These are phyloP conservation scores for Chytriomyces sp. DNA, from an alignment of 192 early-diverging fungal species.

Conservation along the genomic window DNA sequence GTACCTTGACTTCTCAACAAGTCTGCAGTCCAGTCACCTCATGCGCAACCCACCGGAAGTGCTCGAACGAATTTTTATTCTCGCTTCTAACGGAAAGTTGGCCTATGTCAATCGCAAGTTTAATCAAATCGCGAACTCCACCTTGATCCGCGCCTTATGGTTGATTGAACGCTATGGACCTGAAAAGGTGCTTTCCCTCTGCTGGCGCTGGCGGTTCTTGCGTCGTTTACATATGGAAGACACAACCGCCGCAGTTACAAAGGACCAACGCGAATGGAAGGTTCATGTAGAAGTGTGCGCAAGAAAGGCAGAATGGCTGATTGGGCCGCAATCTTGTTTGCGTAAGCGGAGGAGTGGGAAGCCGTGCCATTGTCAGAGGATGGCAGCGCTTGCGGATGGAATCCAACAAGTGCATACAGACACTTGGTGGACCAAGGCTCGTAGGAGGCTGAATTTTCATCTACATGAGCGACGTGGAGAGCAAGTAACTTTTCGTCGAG, in stretches of 20 bases:
- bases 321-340: background rate
- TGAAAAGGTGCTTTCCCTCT: conserved; percentile 26
- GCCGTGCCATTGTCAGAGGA: conserved; percentile 12
- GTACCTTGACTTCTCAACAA: too few relatives aligned
- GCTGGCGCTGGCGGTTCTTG: conserved; percentile 41
- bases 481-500: conserved; percentile 1
- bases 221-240: too few relatives aligned
- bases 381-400: conserved; percentile 4
- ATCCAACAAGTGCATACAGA: background rate
- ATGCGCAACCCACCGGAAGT: conserved; percentile 25
- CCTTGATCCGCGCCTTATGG: conserved; percentile 31
- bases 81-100: conserved; percentile 28
- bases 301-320: background rate
- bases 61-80: conserved; percentile 33
- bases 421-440: background rate
- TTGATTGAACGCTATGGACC: conserved; percentile 29
- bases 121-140: conserved; percentile 27
- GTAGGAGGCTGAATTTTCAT: background rate
- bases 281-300: background rate
- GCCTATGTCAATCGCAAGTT: conserved; percentile 30
- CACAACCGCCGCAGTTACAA: background rate
- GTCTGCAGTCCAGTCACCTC: too few relatives aligned
- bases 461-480: background rate
- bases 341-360: background rate
- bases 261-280: background rate